Percentiles rank a stretch among this genome's conserved stretches.
phyloP scores from a whole-genome alignment of 768 basidiomycete species.

The Suillus subluteus region DNA sequence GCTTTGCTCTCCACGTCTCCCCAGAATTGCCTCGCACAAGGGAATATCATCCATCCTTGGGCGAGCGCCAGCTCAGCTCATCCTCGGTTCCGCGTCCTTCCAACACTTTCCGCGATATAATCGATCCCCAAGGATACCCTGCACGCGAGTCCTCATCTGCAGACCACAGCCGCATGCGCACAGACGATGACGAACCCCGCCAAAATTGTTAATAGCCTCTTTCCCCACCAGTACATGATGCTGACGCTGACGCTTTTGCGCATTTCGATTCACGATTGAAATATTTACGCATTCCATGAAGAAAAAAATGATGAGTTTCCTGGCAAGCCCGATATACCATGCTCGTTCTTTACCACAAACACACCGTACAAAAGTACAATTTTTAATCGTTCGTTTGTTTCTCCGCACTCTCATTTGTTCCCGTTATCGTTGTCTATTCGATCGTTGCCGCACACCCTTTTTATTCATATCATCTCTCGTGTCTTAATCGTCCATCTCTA shows the following conservation, averaged over 20 bases:
- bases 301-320: slow-evolving; percentile 25
- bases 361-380: slow-evolving; percentile 22
- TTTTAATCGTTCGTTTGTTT: slow-evolving; percentile 23
- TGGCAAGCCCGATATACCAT: slow-evolving; percentile 7
- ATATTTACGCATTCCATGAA: slow-evolving; percentile 29
- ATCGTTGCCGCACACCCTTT: slow-evolving; percentile 5
- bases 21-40: slow-evolving; percentile 18
- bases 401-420: slow-evolving; percentile 20
- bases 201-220: slow-evolving; percentile 24
- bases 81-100: slow-evolving; percentile 9
- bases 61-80: slow-evolving; percentile 17
- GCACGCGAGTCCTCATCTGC: slow-evolving; percentile 20
- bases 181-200: slow-evolving; percentile 20
- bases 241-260: slow-evolving; percentile 6
- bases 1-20: slow-evolving; percentile 13
- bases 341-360: slow-evolving; percentile 12
- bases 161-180: slow-evolving; percentile 20
- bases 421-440: slow-evolving; percentile 25
- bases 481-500: slow-evolving; percentile 15
- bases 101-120: slow-evolving; percentile 20
- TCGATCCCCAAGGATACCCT: slow-evolving; percentile 21
- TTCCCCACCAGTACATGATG: slow-evolving; percentile 19
- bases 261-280: slow-evolving; percentile 24
- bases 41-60: slow-evolving; percentile 18
- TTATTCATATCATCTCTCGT: slow-evolving; percentile 9